These are phyloP conservation scores for Kluyveromyces nonfermentans DNA, from an alignment of 805 yeast genomes.

Conservation along the genomic window DNA sequence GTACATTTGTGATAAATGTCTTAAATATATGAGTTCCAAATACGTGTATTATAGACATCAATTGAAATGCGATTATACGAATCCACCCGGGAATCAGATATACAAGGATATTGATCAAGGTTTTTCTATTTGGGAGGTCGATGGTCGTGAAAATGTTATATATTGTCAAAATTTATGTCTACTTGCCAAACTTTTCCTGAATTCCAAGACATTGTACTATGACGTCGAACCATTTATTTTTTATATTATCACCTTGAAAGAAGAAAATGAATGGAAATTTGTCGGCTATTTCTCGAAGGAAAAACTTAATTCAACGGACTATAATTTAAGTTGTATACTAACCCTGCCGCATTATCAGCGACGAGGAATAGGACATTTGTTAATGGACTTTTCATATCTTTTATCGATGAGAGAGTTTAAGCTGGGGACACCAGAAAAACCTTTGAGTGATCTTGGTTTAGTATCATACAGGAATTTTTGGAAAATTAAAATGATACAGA, in stretches of 20 bases:
- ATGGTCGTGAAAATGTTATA: slow-evolving; percentile 72
- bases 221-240: slow-evolving; percentile 95
- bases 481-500: slow-evolving; percentile 54
- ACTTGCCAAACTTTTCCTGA: slow-evolving; percentile 77
- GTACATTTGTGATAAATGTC: slow-evolving; percentile 75
- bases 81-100: slow-evolving; percentile 90
- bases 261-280: slow-evolving; percentile 54
- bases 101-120: slow-evolving; percentile 48
- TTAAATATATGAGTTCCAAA: slow-evolving; percentile 68
- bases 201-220: slow-evolving; percentile 84
- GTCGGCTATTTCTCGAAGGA: slow-evolving; percentile 95
- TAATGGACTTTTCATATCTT: slow-evolving; percentile 84
- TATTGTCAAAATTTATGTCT: slow-evolving; percentile 88
- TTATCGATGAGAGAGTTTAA: slow-evolving; percentile 63
- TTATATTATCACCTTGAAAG: slow-evolving; percentile 66
- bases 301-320: slow-evolving; percentile 57
- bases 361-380: slow-evolving; percentile 78
- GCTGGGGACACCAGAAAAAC: slow-evolving; percentile 92
- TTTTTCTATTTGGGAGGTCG: slow-evolving; percentile 80
- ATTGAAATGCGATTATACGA: slow-evolving; percentile 57
- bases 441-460: slow-evolving; percentile 78
- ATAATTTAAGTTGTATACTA: slow-evolving; percentile 83
- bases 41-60: slow-evolving; percentile 61
- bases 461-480: slow-evolving; percentile 82
- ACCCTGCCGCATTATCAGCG: slow-evolving; percentile 84